These are phyloP conservation scores for Hyphodiscus hymeniophilus DNA, from an alignment of 495 filamentous ascomycete species.

Conservation along the genomic window DNA sequence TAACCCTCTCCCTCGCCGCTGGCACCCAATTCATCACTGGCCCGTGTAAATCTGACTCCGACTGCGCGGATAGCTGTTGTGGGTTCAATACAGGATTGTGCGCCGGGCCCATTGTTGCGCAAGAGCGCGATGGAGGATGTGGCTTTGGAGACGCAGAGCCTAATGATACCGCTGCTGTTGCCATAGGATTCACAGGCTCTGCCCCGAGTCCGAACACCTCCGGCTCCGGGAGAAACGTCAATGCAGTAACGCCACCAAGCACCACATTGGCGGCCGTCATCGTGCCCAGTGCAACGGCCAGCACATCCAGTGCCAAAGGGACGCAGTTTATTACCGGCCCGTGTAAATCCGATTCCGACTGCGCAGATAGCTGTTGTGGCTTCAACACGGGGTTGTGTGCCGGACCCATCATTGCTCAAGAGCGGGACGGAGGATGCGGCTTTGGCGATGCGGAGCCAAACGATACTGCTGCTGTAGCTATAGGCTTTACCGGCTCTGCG, in stretches of 20 bases:
- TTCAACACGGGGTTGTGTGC: no score
- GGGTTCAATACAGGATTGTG: slow-evolving; percentile 24
- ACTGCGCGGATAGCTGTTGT: slow-evolving; percentile 28
- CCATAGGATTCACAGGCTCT: neutral
- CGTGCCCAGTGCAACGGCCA: neutral
- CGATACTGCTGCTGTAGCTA: no score
- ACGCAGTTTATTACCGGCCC: slow-evolving; percentile 29
- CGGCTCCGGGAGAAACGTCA: no score
- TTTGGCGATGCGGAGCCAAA: no score
- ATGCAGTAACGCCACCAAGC: no score
- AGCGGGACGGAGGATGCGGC: no score
- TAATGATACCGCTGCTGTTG: slow-evolving; percentile 3
- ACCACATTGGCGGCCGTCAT: no score
- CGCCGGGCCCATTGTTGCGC: slow-evolving; percentile 6
- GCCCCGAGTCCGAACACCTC: neutral
- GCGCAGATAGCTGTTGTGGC: no score
- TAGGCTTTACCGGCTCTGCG: no score
- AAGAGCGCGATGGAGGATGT: slow-evolving; percentile 28
- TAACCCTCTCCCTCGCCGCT: neutral
- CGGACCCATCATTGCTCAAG: no score
- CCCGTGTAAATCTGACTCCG: slow-evolving; percentile 24
- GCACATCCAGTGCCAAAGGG: slow-evolving; percentile 10
- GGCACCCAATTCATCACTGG: slow-evolving; percentile 30
- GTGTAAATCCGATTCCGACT: no score
- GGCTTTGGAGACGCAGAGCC: slow-evolving; percentile 26